Evolutionary conservation across 202 grass and related monocot species (phyloP).

Genomic region (Carex arenaria): DNA sequence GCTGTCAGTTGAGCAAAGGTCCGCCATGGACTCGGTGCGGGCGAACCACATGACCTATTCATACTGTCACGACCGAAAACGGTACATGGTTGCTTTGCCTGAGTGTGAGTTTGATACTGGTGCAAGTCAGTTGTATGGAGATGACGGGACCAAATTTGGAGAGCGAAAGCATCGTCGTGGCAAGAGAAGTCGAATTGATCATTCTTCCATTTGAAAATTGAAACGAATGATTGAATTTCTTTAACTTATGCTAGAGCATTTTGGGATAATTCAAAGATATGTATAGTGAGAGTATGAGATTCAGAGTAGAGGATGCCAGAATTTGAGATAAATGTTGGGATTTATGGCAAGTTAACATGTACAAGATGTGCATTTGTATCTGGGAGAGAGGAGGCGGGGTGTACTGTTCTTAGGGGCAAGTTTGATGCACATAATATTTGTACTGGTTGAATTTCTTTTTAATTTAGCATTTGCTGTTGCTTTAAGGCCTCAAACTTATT

Average conservation of each 20-base stretch:
- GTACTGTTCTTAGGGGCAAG: neutral
- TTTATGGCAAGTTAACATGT: neutral
- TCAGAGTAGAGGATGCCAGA: neutral
- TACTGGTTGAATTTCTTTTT: constrained; percentile 2
- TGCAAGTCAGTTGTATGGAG: constrained; percentile 30
- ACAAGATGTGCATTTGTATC: constrained; percentile 7
- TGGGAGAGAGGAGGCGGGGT: neutral
- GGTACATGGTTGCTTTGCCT: constrained; percentile 39
- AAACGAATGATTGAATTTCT: neutral
- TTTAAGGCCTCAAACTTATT: neutral
- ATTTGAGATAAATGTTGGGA: neutral
- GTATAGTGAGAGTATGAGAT: neutral
- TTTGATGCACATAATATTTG: constrained; percentile 20
- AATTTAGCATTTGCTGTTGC: neutral
- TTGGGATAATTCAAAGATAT: neutral
- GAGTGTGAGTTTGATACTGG: constrained; percentile 36
- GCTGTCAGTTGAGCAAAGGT: constrained; percentile 27
- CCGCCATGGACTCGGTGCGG: constrained; percentile 47
- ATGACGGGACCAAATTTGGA: constrained; percentile 44
- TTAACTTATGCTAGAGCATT: neutral
- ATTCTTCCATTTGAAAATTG: constrained; percentile 30
- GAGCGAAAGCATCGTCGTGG: constrained; percentile 29
- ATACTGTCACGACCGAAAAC: constrained; percentile 64
- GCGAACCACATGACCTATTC: constrained; percentile 72
- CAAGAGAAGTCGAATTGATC: constrained; percentile 22